Evolutionary conservation across 805 yeast genomes (phyloP).

Genomic region (Candida dendrica): DNA sequence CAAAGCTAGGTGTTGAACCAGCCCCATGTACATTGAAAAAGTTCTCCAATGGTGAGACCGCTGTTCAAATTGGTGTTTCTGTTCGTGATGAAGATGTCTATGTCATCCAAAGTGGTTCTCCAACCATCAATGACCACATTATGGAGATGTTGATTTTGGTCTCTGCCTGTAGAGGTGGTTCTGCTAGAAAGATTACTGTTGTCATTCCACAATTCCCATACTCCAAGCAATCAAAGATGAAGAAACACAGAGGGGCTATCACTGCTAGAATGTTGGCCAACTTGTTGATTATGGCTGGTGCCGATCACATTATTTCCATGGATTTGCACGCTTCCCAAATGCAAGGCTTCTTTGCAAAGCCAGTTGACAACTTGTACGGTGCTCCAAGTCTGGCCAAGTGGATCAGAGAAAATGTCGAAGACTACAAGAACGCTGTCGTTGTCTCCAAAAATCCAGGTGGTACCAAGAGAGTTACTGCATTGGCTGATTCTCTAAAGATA

Average conservation of each 20-base stretch:
- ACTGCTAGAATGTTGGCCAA: conserved; percentile 98
- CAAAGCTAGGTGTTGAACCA: conserved; percentile 83
- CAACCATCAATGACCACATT: conserved; percentile 83
- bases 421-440: conserved; percentile 84
- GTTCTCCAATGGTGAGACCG: conserved; percentile 96
- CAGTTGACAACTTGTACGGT: conserved; percentile 94
- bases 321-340: conserved; percentile 94
- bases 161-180: conserved; percentile 95
- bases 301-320: conserved; percentile 97
- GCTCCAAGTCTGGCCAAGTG: conserved; percentile 95
- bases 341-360: conserved; percentile 98
- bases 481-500: conserved; percentile 93
- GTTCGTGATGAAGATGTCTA: conserved; percentile 97
- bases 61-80: conserved; percentile 89
- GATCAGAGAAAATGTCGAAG: conserved; percentile 85
- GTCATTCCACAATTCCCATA: conserved; percentile 97
- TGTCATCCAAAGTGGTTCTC: conserved; percentile 85
- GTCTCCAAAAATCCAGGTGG: conserved; percentile 99
- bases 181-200: conserved; percentile 94
- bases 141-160: conserved; percentile 93
- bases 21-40: conserved; percentile 89
- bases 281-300: conserved; percentile 94
- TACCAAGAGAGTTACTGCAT: conserved; percentile 92
- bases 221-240: conserved; percentile 96
- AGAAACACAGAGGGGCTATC: conserved; percentile 97